Base-by-base conservation (phyloP, 345 rosid genomes). In the Tarenaya hassleriana region DNA sequence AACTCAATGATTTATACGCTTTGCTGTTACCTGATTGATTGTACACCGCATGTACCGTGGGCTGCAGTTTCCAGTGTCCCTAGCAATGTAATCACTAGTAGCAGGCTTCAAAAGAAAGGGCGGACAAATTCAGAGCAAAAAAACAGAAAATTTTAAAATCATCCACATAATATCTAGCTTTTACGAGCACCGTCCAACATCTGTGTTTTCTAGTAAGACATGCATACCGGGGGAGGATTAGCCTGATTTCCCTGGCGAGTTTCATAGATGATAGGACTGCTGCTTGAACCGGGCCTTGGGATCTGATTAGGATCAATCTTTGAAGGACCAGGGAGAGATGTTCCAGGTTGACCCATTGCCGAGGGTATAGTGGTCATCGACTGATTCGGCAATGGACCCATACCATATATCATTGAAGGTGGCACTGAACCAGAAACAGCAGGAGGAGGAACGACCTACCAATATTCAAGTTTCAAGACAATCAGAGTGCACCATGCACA, bases 31-130 rank as follows among this genome's bases (percentile, higher is more conserved):
- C 95, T 92, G 98, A 79, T 72, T 83, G 65, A 92, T 83, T 50
- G 97, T 85, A 67, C 94, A 85, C 72, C 98, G 75, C 90, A 92
- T 88, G 77, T 76, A 79, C 56, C 96, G 98, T 18, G 98, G 98
- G 77, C 96, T 92, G 70, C 88, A 85, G 71, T 88, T 92, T 51
- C 96, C 95, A 32, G 86, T 81, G 79, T 92, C 98, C 67, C 80
- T 75, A 50, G 71, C 84, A 41, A 92, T 85, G 73, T 77, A 92
- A 61, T 92, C 97, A 62, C 80, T 84, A 39, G 88, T 79, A 12
- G 88, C 86, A 53, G 97, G 90, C 98, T 92, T 77, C 62, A 16
- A 42, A 68, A 55, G 27, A 56, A 57, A 58, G 29, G 29, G 18
- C 70, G 13, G 48, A 35, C 57, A 53, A 44, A 59, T 46, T 60